Evolutionary conservation across 1,284 basidiomycete genomes (phyloP), one percentile per base, ranked within the genome.

Genomic region (Puccinia horiana): DNA sequence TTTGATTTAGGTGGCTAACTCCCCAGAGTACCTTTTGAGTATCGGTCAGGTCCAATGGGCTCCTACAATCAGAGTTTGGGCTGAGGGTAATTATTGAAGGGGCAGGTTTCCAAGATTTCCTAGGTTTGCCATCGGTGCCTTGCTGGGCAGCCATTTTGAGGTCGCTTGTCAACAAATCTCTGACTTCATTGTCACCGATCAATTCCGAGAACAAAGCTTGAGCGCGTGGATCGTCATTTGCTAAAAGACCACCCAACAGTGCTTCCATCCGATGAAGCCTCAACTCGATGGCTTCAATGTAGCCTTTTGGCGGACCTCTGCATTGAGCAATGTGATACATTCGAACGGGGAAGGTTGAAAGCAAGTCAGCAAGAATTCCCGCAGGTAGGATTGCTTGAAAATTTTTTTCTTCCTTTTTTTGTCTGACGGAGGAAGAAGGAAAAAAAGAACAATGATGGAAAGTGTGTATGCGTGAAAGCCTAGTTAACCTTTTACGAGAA

Each of bases 261-360:
- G 93, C 93, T 86, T 95, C 94, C 58, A 93, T 93, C 85, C 94
- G 93, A 85, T 95, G 94, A 14, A 95, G 88, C 16, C 93, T 91
- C 16, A 92, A 92, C 87, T 95, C 93, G 85, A 95, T 94, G 37
- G 93, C 93, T 86, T 95, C 93, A 86, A 95, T 94, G 88, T 95
- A 95, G 1, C 94, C 94, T 85, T 93, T 94, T 18, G 93, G 93
- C 11, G 93, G 93, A 1, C 92, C 92, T 83, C 92, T 83, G 76
- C 18, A 61, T 52, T 29, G 54, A 40, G 20, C 14, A 12, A 47
- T 26, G 26, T 42, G 40, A 49, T 37, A 20, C 5, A 81, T 56
- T 29, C 26, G 11, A 20, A 23, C 37, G 23, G 20, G 32, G 18
- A 16, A 40, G 18, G 32, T 42, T 23, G n/a, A 40, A 65, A 65